phyloP scores from a whole-genome alignment of 1,284 basidiomycete species.

The Phylloboletellus chloephorus region DNA sequence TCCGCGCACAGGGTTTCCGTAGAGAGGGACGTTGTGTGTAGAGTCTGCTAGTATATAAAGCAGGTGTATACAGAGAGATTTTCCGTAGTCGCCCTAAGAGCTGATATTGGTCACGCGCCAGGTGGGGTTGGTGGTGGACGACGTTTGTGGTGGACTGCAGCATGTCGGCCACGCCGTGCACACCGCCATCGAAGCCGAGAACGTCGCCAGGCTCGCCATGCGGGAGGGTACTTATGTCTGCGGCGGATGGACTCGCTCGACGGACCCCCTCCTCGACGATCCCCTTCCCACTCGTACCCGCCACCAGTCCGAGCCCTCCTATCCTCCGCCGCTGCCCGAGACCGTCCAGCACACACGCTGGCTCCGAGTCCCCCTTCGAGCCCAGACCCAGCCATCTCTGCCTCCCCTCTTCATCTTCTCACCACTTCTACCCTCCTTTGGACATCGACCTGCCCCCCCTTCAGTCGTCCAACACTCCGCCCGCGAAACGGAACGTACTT shows the following conservation, averaged over 20 bases:
- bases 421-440: constrained; percentile 6
- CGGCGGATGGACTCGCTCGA: constrained; percentile 3
- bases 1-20: constrained; percentile 32
- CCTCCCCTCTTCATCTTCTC: constrained; percentile 2
- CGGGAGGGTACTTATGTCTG: background rate
- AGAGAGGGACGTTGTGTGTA: constrained; percentile 22
- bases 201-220: constrained; percentile 2
- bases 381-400: constrained; percentile 12
- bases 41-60: constrained; percentile 14
- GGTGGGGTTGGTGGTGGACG: constrained; percentile 11
- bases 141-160: constrained; percentile 21
- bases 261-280: constrained; percentile 14
- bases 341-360: constrained; percentile 12
- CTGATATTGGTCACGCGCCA: constrained; percentile 26
- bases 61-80: background rate
- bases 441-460: constrained; percentile 15
- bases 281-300: constrained; percentile 19
- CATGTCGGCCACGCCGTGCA: constrained; percentile 30
- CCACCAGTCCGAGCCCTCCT: constrained; percentile 5
- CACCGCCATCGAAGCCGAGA: constrained; percentile 18
- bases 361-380: constrained; percentile 19
- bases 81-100: too few relatives aligned
- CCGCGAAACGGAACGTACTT: constrained; percentile 6
- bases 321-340: constrained; percentile 6
- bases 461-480: background rate